Evolutionary conservation across 2,329 filamentous ascomycete species (phyloP).

Genomic region (Didymella lethalis): DNA sequence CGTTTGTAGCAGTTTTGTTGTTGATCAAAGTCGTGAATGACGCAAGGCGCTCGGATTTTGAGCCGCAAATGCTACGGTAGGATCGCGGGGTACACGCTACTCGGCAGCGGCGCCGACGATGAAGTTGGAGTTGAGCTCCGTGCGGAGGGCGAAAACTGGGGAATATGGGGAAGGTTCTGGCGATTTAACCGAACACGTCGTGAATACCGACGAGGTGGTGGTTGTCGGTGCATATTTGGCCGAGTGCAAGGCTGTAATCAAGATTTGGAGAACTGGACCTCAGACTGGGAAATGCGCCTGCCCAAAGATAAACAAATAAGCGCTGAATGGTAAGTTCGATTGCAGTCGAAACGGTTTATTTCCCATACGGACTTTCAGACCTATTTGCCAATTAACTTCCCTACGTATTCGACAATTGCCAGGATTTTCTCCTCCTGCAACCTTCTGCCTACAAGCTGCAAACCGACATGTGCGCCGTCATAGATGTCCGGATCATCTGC

Average conservation of each 20-base stretch:
- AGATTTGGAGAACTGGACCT: not conserved
- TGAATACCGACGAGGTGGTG: not conserved
- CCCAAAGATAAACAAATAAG: not conserved
- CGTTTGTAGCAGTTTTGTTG: slow-evolving; percentile 8
- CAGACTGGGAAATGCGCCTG: not conserved
- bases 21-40: slow-evolving; percentile 7
- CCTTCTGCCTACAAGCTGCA: slow-evolving; percentile 50
- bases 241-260: slow-evolving; percentile 5
- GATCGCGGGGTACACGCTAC: slow-evolving; percentile 4
- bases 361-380: not conserved
- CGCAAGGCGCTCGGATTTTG: slow-evolving; percentile 2
- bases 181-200: not conserved
- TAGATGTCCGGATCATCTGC: slow-evolving; percentile 52
- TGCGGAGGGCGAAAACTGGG: slow-evolving; percentile 11
- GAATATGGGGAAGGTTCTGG: slow-evolving; percentile 4
- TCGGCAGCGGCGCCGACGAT: slow-evolving; percentile 16
- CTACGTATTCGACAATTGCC: slow-evolving; percentile 47
- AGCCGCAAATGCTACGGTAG: slow-evolving; percentile 5
- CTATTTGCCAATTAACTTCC: slow-evolving; percentile 32
- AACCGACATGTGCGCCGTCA: slow-evolving; percentile 48
- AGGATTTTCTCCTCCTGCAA: slow-evolving; percentile 53
- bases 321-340: not conserved
- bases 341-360: not conserved
- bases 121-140: not conserved
- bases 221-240: not conserved